Base-by-base conservation (phyloP, 108 stramenopile species). In the Cyclotella cryptica region DNA sequence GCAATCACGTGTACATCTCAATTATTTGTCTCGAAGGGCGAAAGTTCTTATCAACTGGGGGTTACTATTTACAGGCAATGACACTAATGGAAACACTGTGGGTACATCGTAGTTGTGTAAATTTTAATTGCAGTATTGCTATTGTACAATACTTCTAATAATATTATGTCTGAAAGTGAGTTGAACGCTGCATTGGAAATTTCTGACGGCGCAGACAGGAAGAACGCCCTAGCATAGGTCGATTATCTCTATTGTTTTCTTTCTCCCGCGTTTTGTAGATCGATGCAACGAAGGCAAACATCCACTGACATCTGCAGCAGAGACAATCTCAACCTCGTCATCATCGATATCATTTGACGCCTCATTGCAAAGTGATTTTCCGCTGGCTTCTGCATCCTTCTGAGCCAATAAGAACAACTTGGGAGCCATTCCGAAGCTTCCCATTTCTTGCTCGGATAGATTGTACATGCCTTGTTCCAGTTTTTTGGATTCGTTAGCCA, bases 401-500 rank as follows among this genome's bases (percentile, higher is more conserved):
- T 81, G 66, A 44, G 84, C 84, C 15, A 28, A 24, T 14, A 81
- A 35, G 45, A 84, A 84, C 28, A 84, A 30, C 54, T 81, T 84
- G 1, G 84, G 84, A 22, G 77, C 80, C 51, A 64, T 80, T 2
- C 69, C 80, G 3, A 84, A 61, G 14, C 83, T 75, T 60, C 80
- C 76, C 47, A 74, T 68, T 42, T 77, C 70, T 65, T 84, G 84
- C 22, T 84, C 75, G 17, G 79, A 84, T 21, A 84, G 51, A 58
- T 77, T 77, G 54, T 66, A 84, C 75, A 84, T 58, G 15, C 74
- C 79, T 19, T 39, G 46, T 27, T 84, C 84, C 1, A 84, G 75
- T 15, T 71, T 40, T n/a, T 72, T 64, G 40, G 49, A 66, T 61
- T 77, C 80, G 15, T 77, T 53, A 8, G 21, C 11, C 18, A 84